Percentiles rank a stretch among this genome's conserved stretches.
These are phyloP conservation scores for Arthrinium puccinioides DNA, from an alignment of 2,329 filamentous ascomycete genomes.

Conservation along the genomic window DNA sequence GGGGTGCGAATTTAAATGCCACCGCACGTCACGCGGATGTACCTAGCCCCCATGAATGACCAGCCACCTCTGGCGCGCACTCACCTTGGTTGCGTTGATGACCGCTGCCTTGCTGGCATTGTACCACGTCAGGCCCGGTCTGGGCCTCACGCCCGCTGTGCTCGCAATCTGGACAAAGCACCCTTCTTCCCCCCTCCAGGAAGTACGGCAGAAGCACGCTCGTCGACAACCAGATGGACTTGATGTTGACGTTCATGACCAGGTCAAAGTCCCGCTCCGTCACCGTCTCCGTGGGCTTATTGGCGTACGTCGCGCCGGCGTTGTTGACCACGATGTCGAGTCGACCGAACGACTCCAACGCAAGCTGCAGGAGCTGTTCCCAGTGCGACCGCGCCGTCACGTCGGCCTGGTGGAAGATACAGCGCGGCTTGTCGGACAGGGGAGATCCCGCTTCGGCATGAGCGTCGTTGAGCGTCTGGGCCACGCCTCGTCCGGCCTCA, in stretches of 20 bases:
- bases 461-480: slow-evolving; percentile 34
- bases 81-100: slow-evolving; percentile 45
- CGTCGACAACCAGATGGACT: slow-evolving; percentile 55
- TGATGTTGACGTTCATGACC: slow-evolving; percentile 63
- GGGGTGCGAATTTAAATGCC: too few species aligned
- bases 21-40: too few species aligned
- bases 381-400: slow-evolving; percentile 47
- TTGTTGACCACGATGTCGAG: slow-evolving; percentile 57
- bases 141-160: slow-evolving; percentile 52
- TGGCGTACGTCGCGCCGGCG: slow-evolving; percentile 49
- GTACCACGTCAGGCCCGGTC: slow-evolving; percentile 61
- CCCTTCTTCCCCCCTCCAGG: slow-evolving; percentile 47
- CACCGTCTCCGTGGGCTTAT: slow-evolving; percentile 57
- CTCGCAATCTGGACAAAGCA: slow-evolving; percentile 61
- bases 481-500: slow-evolving; percentile 40
- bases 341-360: slow-evolving; percentile 37
- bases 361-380: slow-evolving; percentile 38
- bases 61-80: background rate
- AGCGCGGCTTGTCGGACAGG: too few species aligned
- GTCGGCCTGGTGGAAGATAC: slow-evolving; percentile 35
- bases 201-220: slow-evolving; percentile 55
- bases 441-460: background rate
- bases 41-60: background rate
- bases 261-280: slow-evolving; percentile 60
- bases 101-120: slow-evolving; percentile 63